These are phyloP conservation scores for Limonomyces culmigenus DNA, from an alignment of 1,284 basidiomycete species.

Conservation along the genomic window DNA sequence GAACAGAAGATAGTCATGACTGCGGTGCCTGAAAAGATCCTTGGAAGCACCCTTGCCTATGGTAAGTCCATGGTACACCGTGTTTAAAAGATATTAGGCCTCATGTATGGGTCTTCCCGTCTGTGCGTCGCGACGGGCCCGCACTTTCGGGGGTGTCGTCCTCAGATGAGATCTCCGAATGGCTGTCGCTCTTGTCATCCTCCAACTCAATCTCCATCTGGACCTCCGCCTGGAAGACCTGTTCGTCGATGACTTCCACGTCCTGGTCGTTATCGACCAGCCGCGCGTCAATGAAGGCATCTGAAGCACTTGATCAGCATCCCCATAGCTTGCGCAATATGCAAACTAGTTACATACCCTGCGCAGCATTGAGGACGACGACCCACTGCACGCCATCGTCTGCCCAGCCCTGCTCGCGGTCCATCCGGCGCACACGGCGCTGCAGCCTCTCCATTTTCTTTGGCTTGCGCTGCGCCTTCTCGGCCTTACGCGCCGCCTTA, in stretches of 20 bases:
- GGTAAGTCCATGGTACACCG: no score
- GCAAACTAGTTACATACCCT: conserved; percentile 5
- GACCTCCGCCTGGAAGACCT: neutral
- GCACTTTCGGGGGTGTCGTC: no score
- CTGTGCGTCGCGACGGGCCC: no score
- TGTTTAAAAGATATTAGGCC: no score
- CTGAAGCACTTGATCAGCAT: neutral
- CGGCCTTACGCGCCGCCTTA: neutral
- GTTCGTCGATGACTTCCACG: neutral
- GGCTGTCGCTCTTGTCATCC: neutral
- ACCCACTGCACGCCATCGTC: conserved; percentile 8
- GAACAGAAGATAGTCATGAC: no score
- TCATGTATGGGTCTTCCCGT: no score
- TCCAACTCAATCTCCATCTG: neutral
- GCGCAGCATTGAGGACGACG: conserved; percentile 9
- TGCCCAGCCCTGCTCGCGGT: conserved; percentile 2
- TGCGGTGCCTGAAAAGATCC: no score
- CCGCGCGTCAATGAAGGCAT: neutral
- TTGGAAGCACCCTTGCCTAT: no score
- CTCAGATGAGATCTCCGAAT: no score
- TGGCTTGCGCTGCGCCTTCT: neutral
- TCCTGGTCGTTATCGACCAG: neutral
- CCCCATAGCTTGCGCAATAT: neutral
- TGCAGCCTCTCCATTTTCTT: neutral
- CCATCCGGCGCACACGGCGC: conserved; percentile 1